Conservation (phyloP, 495 filamentous ascomycete species). For the Delitschia confertaspora region DNA sequence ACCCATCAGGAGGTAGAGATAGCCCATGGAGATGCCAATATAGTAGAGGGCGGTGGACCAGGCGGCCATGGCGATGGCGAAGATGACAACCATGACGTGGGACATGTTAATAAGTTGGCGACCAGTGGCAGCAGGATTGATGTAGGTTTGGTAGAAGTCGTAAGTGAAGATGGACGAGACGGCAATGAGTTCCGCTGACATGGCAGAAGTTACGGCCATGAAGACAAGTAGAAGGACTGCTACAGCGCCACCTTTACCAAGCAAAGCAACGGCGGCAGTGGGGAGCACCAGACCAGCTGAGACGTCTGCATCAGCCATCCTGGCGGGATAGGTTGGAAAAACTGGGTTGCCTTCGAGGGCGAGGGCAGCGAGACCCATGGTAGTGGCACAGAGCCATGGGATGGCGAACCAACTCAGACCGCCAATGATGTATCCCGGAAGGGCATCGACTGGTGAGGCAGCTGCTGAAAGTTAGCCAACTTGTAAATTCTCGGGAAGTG, state of each 20-base stretch:
- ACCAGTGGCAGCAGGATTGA: conserved; percentile 51
- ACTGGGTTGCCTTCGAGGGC: conserved; percentile 66
- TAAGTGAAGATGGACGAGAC: conserved; percentile 92
- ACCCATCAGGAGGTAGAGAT: conserved; percentile 83
- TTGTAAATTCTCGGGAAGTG: too few relatives aligned
- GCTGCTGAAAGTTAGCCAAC: conserved; percentile 1
- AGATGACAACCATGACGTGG: conserved; percentile 65
- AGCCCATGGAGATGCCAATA: conserved; percentile 54
- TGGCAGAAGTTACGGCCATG: conserved; percentile 91
- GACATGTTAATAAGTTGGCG: conserved; percentile 78
- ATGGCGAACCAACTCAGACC: conserved; percentile 94
- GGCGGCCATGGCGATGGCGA: conserved; percentile 73
- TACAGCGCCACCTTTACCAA: conserved; percentile 80
- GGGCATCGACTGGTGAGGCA: conserved; percentile 26
- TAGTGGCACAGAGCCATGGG: conserved; percentile 85
- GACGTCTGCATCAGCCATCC: conserved; percentile 68
- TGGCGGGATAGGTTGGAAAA: conserved; percentile 63
- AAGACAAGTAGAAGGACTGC: conserved; percentile 82
- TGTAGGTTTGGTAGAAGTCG: conserved; percentile 60
- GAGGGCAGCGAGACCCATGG: conserved; percentile 85
- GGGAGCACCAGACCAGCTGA: conserved; percentile 82
- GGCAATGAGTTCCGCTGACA: conserved; percentile 83
- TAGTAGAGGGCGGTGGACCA: conserved; percentile 78
- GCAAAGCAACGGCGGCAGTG: conserved; percentile 77
- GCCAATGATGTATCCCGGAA: conserved; percentile 87